These are phyloP conservation scores for Saraca asoca DNA, from an alignment of 331 rosid species.

Conservation along the genomic window DNA sequence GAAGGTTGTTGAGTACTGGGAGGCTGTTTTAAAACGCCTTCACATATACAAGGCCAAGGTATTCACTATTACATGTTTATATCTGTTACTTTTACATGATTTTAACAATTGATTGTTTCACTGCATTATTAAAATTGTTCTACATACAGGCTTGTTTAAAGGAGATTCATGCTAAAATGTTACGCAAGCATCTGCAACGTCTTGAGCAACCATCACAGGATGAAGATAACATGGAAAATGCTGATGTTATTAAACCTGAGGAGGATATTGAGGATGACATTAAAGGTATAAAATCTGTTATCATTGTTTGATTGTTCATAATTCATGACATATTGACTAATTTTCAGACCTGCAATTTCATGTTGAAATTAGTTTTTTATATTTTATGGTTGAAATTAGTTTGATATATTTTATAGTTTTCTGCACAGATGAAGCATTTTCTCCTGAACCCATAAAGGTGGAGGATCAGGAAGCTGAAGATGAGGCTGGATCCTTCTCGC, in stretches of 20 bases:
- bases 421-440: constrained; percentile 55
- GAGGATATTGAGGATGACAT: constrained; percentile 52
- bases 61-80: constrained; percentile 31
- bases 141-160: constrained; percentile 78
- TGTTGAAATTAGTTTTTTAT: constrained; percentile 18
- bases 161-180: constrained; percentile 86
- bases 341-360: constrained; percentile 10
- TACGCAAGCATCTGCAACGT: constrained; percentile 71
- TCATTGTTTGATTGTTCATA: constrained; percentile 19
- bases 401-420: constrained; percentile 17
- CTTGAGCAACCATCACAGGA: constrained; percentile 67
- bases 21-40: constrained; percentile 82
- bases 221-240: constrained; percentile 54
- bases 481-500: constrained; percentile 93
- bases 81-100: constrained; percentile 12
- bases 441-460: constrained; percentile 73
- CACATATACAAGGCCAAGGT: constrained; percentile 96
- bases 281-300: constrained; percentile 48
- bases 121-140: constrained; percentile 33
- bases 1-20: constrained; percentile 97
- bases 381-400: constrained; percentile 3
- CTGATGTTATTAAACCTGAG: constrained; percentile 40
- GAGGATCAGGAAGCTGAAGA: constrained; percentile 59
- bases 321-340: not conserved
- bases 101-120: constrained; percentile 14